Evolutionary conservation across 2,329 filamentous ascomycete species (phyloP).

Genomic region (Arachnomyces sp.): DNA sequence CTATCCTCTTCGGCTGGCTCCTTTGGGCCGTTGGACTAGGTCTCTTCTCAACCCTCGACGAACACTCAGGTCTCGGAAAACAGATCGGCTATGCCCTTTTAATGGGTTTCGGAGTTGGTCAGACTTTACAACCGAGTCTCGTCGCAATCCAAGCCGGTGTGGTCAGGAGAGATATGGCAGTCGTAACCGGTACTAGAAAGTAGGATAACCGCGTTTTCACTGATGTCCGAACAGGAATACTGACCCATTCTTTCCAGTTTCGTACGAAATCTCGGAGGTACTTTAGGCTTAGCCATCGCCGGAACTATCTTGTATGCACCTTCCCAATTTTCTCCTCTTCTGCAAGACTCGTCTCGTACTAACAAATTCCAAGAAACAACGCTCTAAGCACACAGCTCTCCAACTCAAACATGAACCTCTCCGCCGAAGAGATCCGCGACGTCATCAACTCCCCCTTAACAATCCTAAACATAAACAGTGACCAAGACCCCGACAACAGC

Average conservation of each 20-base stretch:
- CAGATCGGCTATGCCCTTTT: slow-evolving; percentile 50
- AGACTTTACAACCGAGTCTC: slow-evolving; percentile 43
- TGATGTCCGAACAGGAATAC: too few relatives aligned
- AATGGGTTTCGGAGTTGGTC: slow-evolving; percentile 46
- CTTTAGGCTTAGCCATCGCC: slow-evolving; percentile 32
- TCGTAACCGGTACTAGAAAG: slow-evolving; percentile 32
- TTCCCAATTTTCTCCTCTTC: neutral
- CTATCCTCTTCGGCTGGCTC: slow-evolving; percentile 48
- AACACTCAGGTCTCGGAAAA: slow-evolving; percentile 43
- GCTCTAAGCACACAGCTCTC: slow-evolving; percentile 9
- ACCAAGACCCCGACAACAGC: slow-evolving; percentile 17
- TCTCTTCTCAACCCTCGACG: slow-evolving; percentile 46
- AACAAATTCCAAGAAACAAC: slow-evolving; percentile 22
- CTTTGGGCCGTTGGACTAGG: slow-evolving; percentile 48
- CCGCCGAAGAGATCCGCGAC: too few relatives aligned
- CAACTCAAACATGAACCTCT: too few relatives aligned
- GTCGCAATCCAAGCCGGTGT: slow-evolving; percentile 36
- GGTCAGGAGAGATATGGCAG: slow-evolving; percentile 32
- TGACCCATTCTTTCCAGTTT: slow-evolving; percentile 23
- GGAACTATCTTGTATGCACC: slow-evolving; percentile 33
- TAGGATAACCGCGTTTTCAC: slow-evolving; percentile 8
- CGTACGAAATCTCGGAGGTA: slow-evolving; percentile 35
- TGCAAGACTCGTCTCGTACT: neutral
- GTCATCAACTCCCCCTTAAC: slow-evolving; percentile 16
- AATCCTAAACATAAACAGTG: slow-evolving; percentile 16